These are phyloP conservation scores for Solanum pinnatisectum DNA, from an alignment of 257 asterid species.

Conservation along the genomic window DNA sequence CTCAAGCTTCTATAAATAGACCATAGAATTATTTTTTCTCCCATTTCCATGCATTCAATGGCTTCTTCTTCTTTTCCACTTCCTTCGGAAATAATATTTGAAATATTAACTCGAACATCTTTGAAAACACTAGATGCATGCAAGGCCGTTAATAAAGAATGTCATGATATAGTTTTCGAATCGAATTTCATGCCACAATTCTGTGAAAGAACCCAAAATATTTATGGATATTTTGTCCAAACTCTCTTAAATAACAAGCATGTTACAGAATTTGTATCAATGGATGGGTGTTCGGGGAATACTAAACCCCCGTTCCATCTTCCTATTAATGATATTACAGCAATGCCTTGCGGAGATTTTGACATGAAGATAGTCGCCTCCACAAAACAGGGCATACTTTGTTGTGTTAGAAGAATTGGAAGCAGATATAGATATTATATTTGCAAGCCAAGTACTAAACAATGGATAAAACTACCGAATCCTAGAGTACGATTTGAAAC, in stretches of 20 bases:
- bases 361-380: not conserved
- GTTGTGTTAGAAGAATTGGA: not conserved
- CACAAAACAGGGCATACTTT: not conserved
- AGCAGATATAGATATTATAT: not conserved
- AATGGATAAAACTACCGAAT: slow-evolving; percentile 4
- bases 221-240: not conserved
- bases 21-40: not conserved
- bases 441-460: slow-evolving; percentile 1
- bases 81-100: not conserved
- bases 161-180: not conserved
- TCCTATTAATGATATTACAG: not conserved
- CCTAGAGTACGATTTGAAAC: not conserved
- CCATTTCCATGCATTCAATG: not conserved
- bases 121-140: not conserved
- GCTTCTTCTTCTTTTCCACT: not conserved
- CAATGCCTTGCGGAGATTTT: too few species aligned
- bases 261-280: not conserved
- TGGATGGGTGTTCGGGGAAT: not conserved
- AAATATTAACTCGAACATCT: not conserved
- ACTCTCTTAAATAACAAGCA: not conserved
- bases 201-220: not conserved
- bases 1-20: not conserved
- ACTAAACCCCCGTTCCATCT: not conserved
- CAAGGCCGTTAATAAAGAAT: not conserved
- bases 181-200: not conserved